These are phyloP conservation scores for Phaeomoniella chlamydospora DNA, from an alignment of 2,329 filamentous ascomycete genomes.

Conservation along the genomic window DNA sequence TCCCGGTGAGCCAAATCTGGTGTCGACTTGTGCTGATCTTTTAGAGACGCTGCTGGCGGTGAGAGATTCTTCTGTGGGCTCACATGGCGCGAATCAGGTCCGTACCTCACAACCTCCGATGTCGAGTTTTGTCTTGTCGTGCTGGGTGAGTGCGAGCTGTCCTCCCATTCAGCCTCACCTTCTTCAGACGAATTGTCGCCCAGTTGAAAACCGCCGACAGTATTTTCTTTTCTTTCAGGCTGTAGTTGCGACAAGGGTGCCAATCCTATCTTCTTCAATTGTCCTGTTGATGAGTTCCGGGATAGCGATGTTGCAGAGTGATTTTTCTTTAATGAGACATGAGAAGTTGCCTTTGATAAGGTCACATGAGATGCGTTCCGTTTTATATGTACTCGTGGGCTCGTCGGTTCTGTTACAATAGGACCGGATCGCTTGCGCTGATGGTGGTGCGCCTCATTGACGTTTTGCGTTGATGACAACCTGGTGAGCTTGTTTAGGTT, in stretches of 20 bases:
- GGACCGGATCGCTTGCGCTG: slow-evolving; percentile 31
- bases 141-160: slow-evolving; percentile 29
- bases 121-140: slow-evolving; percentile 29
- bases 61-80: background rate
- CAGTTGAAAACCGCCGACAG: slow-evolving; percentile 13
- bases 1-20: background rate
- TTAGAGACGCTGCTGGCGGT: background rate
- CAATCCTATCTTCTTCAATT: slow-evolving; percentile 24
- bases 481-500: slow-evolving; percentile 27
- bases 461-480: slow-evolving; percentile 17
- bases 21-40: background rate
- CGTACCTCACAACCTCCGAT: slow-evolving; percentile 4
- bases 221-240: slow-evolving; percentile 3
- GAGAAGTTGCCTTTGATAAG: slow-evolving; percentile 16
- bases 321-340: slow-evolving; percentile 28
- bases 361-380: slow-evolving; percentile 25
- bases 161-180: slow-evolving; percentile 31
- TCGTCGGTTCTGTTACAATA: slow-evolving; percentile 22
- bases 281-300: slow-evolving; percentile 20
- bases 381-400: slow-evolving; percentile 24
- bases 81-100: background rate
- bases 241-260: slow-evolving; percentile 14
- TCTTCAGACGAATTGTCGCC: slow-evolving; percentile 22
- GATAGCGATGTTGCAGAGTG: slow-evolving; percentile 26
- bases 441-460: slow-evolving; percentile 20